Base-by-base conservation (phyloP, 345 rosid species). In the Noccaea caerulescens region DNA sequence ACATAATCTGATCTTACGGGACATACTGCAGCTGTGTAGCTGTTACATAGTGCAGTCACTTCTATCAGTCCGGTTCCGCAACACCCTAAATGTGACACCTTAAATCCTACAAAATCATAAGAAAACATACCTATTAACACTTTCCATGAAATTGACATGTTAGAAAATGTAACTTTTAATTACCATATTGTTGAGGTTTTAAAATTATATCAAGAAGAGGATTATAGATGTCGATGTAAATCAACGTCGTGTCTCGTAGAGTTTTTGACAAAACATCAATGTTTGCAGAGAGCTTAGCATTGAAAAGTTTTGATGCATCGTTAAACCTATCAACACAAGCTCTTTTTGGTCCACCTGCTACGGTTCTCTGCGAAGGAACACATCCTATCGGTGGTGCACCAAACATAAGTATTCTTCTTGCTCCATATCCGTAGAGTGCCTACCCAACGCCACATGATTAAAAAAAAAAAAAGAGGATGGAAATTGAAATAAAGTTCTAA, bases 31-130 rank as follows among this genome's bases (percentile, higher is more conserved):
- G 77, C 39, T 46, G 71, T 69, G 0, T 71, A 42, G 6, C 18
- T 42, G 56, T 75, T 89, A 50, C 96, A 88, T 2, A 88, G 33
- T 0, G 79, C 5, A 38, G 81, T 75, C 3, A 83, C 88, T 61
- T 92, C 93, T 53, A 90, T 50, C 0, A 73, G 46, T 49, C 98
- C 96, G 0, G 91, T 84, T n/a, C 90, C 96, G 47, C 93, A 90
- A 12, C 96, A 90, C 58, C 98, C 98, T 76, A 51, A 71, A 0
- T 57, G 46, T 0, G 58, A 41, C 38, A 76, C 87, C 71, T 85
- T 80, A 60, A 92, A 89, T 2, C 98, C 93, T 87, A 71, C 1
- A 36, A 62, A 33, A 52, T 25, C 13, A 37, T 1, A 37, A 37
- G 10, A 37, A 37, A 10, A 63, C 3, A 52, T 33, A 14, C 3